A percentile compares a stretch with the other conserved stretches of the same genome.
Conservation (phyloP, 2,329 filamentous ascomycete genomes). For the Botrytis paeoniae region DNA sequence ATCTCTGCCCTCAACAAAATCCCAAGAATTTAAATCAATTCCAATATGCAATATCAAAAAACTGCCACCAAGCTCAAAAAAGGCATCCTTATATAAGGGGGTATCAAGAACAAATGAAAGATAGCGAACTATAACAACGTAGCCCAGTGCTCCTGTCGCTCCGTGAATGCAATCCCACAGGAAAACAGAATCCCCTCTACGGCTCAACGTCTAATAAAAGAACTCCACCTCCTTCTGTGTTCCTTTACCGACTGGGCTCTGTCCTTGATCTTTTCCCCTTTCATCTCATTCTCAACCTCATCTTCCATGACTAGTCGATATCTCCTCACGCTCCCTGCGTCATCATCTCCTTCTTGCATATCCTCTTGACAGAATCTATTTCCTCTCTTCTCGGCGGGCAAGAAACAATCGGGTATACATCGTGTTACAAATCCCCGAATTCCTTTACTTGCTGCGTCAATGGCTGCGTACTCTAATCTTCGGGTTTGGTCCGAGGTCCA, state of each 20-base stretch:
- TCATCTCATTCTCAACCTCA: slow-evolving; percentile 8
- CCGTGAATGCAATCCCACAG: neutral
- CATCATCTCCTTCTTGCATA: slow-evolving; percentile 33
- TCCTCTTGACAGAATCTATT: slow-evolving; percentile 52
- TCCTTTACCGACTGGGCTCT: neutral
- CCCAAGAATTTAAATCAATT: neutral
- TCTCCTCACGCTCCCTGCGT: slow-evolving; percentile 59
- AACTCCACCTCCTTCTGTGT: slow-evolving; percentile 11
- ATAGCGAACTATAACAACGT: neutral
- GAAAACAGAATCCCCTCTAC: neutral
- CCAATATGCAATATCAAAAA: neutral
- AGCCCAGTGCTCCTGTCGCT: neutral
- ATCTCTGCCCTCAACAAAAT: neutral
- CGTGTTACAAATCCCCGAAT: slow-evolving; percentile 59
- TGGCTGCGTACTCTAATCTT: slow-evolving; percentile 63
- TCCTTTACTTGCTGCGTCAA: slow-evolving; percentile 59
- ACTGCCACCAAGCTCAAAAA: neutral
- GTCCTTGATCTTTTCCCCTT: neutral
- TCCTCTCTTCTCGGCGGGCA: slow-evolving; percentile 50
- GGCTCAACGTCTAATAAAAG: neutral
- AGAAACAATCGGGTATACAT: slow-evolving; percentile 60
- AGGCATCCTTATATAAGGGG: neutral
- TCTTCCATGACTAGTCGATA: slow-evolving; percentile 50
- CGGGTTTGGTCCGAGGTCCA: slow-evolving; percentile 64
- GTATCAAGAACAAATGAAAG: slow-evolving; percentile 15